Base-by-base conservation (phyloP, 2,329 filamentous ascomycete genomes). In the Akanthomyces lecanii region DNA sequence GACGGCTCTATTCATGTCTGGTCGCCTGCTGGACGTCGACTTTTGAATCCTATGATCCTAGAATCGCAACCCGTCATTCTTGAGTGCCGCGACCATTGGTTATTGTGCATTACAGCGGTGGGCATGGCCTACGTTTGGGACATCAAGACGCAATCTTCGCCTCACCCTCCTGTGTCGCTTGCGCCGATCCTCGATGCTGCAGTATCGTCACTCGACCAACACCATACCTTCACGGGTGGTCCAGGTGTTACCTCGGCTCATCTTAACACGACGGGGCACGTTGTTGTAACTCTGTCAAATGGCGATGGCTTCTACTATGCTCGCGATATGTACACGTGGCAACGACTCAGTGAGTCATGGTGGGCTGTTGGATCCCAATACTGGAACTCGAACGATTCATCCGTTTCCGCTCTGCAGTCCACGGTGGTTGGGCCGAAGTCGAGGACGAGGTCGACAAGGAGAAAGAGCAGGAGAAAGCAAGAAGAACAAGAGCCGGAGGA, bases 311-410 rank as follows among this genome's bases (percentile, higher is more conserved):
- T 92, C 76, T 88, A 88, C 60, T 99, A 99, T 76, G 91, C 91
- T 1, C 85, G 89, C 0, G 82, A 84, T 21, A 90, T 99, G 89
- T 94, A 87, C 74, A 85, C 88, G 8, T 99, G 95, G 95, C 94
- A 98, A 75, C 87, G 93, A 11, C 81, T 99, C n/a, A 96, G 92
- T 2, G 96, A 99, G 73, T 85, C 91, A 2, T 99, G 95, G 95
- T 99, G 95, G 92, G 94, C 94, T 0, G 92, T 98, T 0, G 93
- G 93, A 21, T 96, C 91, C 69, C 95, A 99, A 73, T 99, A 99
- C 74, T 99, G 95, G 96, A 98, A 99, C 75, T 96, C 92, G 0
- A 96, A 92, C 60, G 95, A 97, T 71, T 92, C 92, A 1, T 92
- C 92, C 0, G 87, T 97, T 60, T 88, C 90, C 54, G 90, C 92